Base-by-base conservation (phyloP, 257 asterid species). In the Verbascum thapsus region DNA sequence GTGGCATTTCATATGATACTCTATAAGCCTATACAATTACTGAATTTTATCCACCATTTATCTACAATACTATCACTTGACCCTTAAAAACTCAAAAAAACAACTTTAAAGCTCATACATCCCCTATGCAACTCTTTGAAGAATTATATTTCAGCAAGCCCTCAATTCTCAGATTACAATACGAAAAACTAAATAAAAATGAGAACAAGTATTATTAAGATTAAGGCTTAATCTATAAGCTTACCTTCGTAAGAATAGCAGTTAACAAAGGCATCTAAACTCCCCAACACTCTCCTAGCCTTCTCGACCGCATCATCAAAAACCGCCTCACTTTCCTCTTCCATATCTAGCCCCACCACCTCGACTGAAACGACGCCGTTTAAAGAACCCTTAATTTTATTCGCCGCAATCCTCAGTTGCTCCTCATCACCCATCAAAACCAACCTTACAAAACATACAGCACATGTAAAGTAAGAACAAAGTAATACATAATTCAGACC, bases 161-260 rank as follows among this genome's bases (percentile, higher is more conserved):
- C 47, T 12, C 47, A 11, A 22, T 32, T 9, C 47, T 0, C 3
- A 32, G 6, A 8, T 12, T n/a, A 49, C n/a, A n/a, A n/a, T n/a
- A 54, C 61, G 2, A 32, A 34, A 3, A n/a, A 2, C 13, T 2
- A 13, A 39, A 71, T 11, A 58, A n/a, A 9, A 8, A 6, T 32
- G 16, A 44, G 5, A 6, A 39, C n/a, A 41, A 26, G 15, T 40
- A 43, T 8, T 20, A 32, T n/a, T n/a, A n/a, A n/a, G n/a, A n/a
- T n/a, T n/a, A 1, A 39, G 20, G 22, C 63, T 4, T 18, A 45
- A 8, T 30, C 5, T 3, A 49, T 5, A 5, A 19, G 22, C 32
- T 37, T 48, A 91, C 98, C 96, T 86, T 91, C 98, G 23, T 88
- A 86, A 7, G 90, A 76, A 80, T 80, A 88, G 57, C 95, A 86